Evolutionary conservation across 805 yeast species (phyloP).

Genomic region (Hanseniaspora guilliermondii): DNA sequence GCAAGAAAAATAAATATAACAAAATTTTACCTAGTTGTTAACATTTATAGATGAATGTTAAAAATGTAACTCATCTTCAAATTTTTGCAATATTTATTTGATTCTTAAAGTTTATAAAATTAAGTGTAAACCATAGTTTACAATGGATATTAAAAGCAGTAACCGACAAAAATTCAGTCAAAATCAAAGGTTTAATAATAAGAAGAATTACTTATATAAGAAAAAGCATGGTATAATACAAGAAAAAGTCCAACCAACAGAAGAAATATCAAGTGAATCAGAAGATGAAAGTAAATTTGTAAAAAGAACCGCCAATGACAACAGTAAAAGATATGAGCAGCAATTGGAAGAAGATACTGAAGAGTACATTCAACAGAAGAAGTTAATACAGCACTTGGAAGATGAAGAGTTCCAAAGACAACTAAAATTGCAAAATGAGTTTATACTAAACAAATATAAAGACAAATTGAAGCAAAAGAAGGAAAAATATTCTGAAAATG

Average conservation of each 20-base stretch:
- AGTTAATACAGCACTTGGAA: background rate
- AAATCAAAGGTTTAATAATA: background rate
- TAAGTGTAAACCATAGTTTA: background rate
- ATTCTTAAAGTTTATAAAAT: too few relatives aligned
- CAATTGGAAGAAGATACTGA: slow-evolving; percentile 12
- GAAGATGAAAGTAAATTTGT: background rate
- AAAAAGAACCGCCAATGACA: background rate
- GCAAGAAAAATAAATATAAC: too few relatives aligned
- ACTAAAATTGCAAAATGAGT: background rate
- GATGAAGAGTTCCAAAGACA: slow-evolving; percentile 5
- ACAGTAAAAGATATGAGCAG: slow-evolving; percentile 6
- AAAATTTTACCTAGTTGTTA: too few relatives aligned
- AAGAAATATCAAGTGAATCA: background rate
- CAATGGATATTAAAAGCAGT: slow-evolving; percentile 2
- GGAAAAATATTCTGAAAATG: background rate
- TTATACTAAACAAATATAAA: background rate
- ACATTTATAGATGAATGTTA: too few relatives aligned
- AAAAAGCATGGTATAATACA: background rate
- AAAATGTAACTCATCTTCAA: too few relatives aligned
- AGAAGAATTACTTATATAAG: slow-evolving; percentile 4
- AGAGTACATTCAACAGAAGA: slow-evolving; percentile 10
- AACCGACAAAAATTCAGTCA: slow-evolving; percentile 13
- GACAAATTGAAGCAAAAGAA: background rate
- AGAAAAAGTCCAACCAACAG: background rate
- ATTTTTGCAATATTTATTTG: too few relatives aligned